Conservation (phyloP, 1,284 basidiomycete species). For the Mycosarcoma mackinlayi region DNA sequence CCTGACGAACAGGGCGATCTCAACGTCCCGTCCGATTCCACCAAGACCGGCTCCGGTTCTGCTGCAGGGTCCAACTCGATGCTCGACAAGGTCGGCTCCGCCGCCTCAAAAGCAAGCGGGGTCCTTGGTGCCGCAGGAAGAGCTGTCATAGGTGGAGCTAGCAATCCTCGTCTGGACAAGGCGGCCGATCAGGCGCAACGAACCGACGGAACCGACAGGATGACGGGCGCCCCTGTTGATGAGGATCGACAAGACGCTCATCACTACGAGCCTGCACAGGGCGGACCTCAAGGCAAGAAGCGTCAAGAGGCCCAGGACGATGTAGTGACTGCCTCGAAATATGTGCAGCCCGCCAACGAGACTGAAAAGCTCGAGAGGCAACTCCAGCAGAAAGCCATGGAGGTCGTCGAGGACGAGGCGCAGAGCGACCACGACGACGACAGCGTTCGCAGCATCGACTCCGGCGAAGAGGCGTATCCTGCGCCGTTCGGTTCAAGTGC, state of each 20-base stretch:
- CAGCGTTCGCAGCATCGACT: slow-evolving; percentile 8
- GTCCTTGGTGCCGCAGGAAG: slow-evolving; percentile 74
- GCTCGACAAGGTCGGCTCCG: slow-evolving; percentile 60
- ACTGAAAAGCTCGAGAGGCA: slow-evolving; percentile 36
- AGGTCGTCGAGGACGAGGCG: slow-evolving; percentile 27
- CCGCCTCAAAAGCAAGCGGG: slow-evolving; percentile 74
- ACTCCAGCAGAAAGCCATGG: slow-evolving; percentile 19
- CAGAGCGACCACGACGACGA: slow-evolving; percentile 13
- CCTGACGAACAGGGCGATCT: slow-evolving; percentile 31
- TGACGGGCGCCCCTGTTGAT: slow-evolving; percentile 24
- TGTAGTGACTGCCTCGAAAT: neutral
- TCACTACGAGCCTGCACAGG: slow-evolving; percentile 29
- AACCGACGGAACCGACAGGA: slow-evolving; percentile 15
- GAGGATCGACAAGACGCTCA: slow-evolving; percentile 19
- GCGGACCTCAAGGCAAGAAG: slow-evolving; percentile 31
- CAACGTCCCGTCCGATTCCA: slow-evolving; percentile 38
- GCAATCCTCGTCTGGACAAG: slow-evolving; percentile 44
- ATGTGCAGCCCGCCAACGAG: slow-evolving; percentile 16
- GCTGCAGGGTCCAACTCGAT: slow-evolving; percentile 36
- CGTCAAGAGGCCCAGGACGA: slow-evolving; percentile 26
- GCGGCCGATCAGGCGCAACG: slow-evolving; percentile 26
- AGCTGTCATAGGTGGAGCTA: slow-evolving; percentile 30
- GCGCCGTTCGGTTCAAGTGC: slow-evolving; percentile 44
- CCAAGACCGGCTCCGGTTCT: slow-evolving; percentile 33
- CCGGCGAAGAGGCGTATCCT: slow-evolving; percentile 51